These are phyloP conservation scores for Agaricales sp. DNA, from an alignment of 1,284 basidiomycete genomes.

Conservation along the genomic window DNA sequence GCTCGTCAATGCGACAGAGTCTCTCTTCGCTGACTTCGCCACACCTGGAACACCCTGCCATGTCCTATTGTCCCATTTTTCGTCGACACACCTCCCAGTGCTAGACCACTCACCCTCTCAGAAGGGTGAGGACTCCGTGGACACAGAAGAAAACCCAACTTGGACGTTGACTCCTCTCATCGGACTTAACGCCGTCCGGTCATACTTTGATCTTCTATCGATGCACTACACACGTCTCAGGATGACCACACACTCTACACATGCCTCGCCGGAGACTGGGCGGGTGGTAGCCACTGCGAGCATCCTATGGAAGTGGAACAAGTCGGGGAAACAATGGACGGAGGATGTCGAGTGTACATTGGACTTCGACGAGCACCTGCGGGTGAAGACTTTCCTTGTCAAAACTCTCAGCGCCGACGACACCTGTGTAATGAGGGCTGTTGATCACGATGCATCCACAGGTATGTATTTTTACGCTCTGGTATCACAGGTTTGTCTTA, in stretches of 20 bases:
- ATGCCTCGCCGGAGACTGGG: not conserved
- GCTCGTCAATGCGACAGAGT: not conserved
- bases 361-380: not conserved
- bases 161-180: not conserved
- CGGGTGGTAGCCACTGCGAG: not conserved
- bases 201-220: conserved; percentile 3
- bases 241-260: not conserved
- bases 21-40: not conserved
- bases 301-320: conserved; percentile 1
- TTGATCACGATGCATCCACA: conserved; percentile 1
- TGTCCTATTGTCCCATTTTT: not conserved
- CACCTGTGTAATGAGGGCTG: conserved; percentile 3
- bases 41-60: not conserved
- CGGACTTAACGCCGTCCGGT: conserved; percentile 1
- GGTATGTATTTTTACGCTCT: not conserved
- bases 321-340: not conserved
- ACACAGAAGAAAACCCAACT: not conserved
- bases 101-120: not conserved
- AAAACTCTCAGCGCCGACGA: not conserved
- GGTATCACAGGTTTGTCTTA: too few species aligned
- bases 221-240: not conserved
- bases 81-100: not conserved
- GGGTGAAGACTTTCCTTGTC: not conserved
- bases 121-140: too few species aligned
- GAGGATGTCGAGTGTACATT: not conserved